Base-by-base conservation (phyloP, 306 rosid species). In the Arachis hypogaea region DNA sequence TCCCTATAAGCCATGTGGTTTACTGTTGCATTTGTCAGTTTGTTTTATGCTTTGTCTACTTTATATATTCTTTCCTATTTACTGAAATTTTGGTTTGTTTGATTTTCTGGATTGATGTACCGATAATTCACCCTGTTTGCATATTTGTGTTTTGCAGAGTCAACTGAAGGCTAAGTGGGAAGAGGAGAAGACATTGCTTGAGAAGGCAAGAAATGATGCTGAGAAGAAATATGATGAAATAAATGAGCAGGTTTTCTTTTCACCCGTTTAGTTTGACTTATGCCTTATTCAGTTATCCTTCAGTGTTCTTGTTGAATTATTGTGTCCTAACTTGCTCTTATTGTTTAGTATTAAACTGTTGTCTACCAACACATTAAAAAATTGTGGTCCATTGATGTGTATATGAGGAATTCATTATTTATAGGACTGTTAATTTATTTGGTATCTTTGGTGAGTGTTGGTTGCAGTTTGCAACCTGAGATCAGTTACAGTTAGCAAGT, bases 161-260 rank as follows among this genome's bases (percentile, higher is more conserved):
- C 93, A 88, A 73, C 82, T 92, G 36, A 94, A 87, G 83, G 82
- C 85, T 45, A 94, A 81, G 78, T 88, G 93, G 97, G 87, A 84
- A 78, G 84, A 74, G 69, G 96, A 84, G 72, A 89, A 84, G 84
- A 82, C 69, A 56, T 52, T 63, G 11, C 66, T 89, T 4, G 90
- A 84, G 80, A 89, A 77, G 69, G 80, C 85, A 5, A 88, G 78
- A 78, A 83, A 55, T 80, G 85, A 82, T 74, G 89, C 96, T 45
- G 97, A 89, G 77, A 87, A 77, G 85, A 90, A 87, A 79, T 92
- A 84, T 62, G 66, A 69, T 52, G 99, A 92, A 80, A 87, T 94
- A 63, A 88, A 94, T 56, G 99, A 94, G 71, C 99, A 94, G 96
- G 99, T 49, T 30, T 44, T 29, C n/a, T 12, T 29, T 45, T n/a